Percentiles rank a stretch among this genome's conserved stretches.
Evolutionary conservation across 2,329 filamentous ascomycete genomes (phyloP).

Genomic region (Ophiocordyceps australis): DNA sequence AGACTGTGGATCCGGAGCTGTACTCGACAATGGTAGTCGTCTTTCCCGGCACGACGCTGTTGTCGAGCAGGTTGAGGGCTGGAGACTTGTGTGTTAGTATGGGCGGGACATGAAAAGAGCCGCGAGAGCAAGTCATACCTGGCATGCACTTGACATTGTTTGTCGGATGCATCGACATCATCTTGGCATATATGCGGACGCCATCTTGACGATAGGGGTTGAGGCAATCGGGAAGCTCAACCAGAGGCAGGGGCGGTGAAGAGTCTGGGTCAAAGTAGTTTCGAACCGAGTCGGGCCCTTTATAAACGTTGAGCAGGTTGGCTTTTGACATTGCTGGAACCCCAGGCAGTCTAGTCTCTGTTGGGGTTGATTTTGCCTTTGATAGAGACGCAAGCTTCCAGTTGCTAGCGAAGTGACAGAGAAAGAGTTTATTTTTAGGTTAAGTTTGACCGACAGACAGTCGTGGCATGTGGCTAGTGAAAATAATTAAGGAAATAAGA

Average conservation of each 20-base stretch:
- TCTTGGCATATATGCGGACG: slow-evolving; percentile 45
- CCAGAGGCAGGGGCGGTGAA: slow-evolving; percentile 37
- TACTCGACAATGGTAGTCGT: slow-evolving; percentile 38
- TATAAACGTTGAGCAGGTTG: slow-evolving; percentile 33
- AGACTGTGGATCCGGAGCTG: slow-evolving; percentile 42
- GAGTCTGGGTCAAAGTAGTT: slow-evolving; percentile 41
- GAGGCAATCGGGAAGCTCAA: slow-evolving; percentile 37
- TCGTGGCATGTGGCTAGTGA: too few species aligned
- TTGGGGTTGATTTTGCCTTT: too few species aligned
- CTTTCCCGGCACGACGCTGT: slow-evolving; percentile 9
- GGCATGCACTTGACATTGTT: slow-evolving; percentile 49
- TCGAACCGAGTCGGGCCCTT: slow-evolving; percentile 33
- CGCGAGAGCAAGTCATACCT: slow-evolving; percentile 16
- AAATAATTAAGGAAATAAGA: too few species aligned
- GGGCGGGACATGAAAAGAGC: background rate
- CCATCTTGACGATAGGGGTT: slow-evolving; percentile 39
- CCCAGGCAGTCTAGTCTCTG: too few species aligned
- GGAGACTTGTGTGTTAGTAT: background rate
- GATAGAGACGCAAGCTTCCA: too few species aligned
- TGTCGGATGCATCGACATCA: slow-evolving; percentile 46
- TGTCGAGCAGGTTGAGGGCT: slow-evolving; percentile 28
- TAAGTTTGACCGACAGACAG: too few species aligned
- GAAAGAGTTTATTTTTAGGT: too few species aligned
- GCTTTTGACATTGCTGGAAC: slow-evolving; percentile 6
- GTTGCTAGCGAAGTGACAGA: too few species aligned